A percentile compares a stretch with the other conserved stretches of the same genome.
phyloP scores from a whole-genome alignment of 352 stramenopile species.

The Pythium dissimile region DNA sequence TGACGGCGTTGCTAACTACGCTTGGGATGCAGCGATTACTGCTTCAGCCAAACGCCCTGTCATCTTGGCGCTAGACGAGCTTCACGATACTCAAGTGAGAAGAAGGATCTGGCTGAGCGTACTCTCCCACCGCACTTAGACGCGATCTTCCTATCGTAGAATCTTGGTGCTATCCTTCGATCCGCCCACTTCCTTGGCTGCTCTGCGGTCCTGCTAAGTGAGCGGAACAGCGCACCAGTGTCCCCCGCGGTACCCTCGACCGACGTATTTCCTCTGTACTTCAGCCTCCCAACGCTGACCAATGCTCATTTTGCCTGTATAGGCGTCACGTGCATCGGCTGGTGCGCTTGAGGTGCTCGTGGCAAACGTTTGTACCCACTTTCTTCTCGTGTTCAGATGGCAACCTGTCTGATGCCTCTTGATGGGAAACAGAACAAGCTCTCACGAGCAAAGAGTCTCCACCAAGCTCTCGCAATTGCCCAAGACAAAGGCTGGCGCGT shows the following conservation, averaged over 20 bases:
- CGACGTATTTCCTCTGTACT: too few relatives aligned
- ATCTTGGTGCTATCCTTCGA: slow-evolving; percentile 74
- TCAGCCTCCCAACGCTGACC: too few relatives aligned
- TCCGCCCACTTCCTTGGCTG: slow-evolving; percentile 79
- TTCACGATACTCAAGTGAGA: slow-evolving; percentile 75
- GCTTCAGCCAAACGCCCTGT: slow-evolving; percentile 33
- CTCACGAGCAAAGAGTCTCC: slow-evolving; percentile 63
- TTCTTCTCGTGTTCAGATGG: too few relatives aligned
- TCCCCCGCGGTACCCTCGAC: slow-evolving; percentile 44
- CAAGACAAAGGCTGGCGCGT: slow-evolving; percentile 68
- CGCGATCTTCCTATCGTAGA: too few relatives aligned
- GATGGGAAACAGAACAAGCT: slow-evolving; percentile 41
- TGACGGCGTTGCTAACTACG: neutral
- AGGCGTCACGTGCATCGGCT: slow-evolving; percentile 69
- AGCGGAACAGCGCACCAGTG: slow-evolving; percentile 66
- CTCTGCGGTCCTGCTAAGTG: slow-evolving; percentile 58
- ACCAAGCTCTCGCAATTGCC: slow-evolving; percentile 61
- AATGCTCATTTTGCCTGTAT: neutral
- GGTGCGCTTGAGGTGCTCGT: slow-evolving; percentile 72
- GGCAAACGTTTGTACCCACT: slow-evolving; percentile 60
- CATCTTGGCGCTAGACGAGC: slow-evolving; percentile 70
- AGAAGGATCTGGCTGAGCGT: neutral
- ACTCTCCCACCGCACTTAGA: too few relatives aligned
- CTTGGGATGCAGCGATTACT: slow-evolving; percentile 24
- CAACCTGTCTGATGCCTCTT: too few relatives aligned